phyloP scores from a whole-genome alignment of 805 yeast genomes.

The Wickerhamomyces ciferrii region DNA sequence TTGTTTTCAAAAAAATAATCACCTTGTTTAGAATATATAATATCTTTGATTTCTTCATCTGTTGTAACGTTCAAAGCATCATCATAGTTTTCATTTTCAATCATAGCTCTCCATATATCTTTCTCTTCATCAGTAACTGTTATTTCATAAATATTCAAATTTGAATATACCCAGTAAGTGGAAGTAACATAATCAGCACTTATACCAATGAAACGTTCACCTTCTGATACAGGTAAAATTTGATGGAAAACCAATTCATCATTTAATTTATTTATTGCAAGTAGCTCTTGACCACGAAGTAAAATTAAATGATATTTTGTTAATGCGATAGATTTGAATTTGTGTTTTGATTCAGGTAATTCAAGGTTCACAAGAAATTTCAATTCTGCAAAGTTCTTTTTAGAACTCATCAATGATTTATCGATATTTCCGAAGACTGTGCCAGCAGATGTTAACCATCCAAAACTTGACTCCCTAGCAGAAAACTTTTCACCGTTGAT shows the following conservation, averaged over 20 bases:
- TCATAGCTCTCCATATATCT: conserved; percentile 67
- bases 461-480: conserved; percentile 25
- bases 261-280: conserved; percentile 47
- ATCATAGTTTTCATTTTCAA: conserved; percentile 50
- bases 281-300: conserved; percentile 35
- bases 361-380: conserved; percentile 35
- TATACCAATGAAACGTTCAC: conserved; percentile 39
- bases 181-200: conserved; percentile 40
- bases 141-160: conserved; percentile 61
- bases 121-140: conserved; percentile 61
- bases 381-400: conserved; percentile 24
- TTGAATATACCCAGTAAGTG: conserved; percentile 78
- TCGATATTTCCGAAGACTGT: conserved; percentile 35
- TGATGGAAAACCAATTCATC: conserved; percentile 40
- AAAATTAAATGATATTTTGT: conserved; percentile 52
- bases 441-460: conserved; percentile 44
- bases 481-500: conserved; percentile 28
- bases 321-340: conserved; percentile 35
- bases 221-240: conserved; percentile 27
- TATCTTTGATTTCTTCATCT: conserved; percentile 36
- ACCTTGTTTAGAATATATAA: conserved; percentile 51
- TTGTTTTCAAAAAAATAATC: conserved; percentile 32
- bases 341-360: conserved; percentile 28
- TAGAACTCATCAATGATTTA: conserved; percentile 12
- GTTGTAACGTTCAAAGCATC: conserved; percentile 48